Conservation (phyloP, 305 asterid genomes). For the Salvia sclarea region DNA sequence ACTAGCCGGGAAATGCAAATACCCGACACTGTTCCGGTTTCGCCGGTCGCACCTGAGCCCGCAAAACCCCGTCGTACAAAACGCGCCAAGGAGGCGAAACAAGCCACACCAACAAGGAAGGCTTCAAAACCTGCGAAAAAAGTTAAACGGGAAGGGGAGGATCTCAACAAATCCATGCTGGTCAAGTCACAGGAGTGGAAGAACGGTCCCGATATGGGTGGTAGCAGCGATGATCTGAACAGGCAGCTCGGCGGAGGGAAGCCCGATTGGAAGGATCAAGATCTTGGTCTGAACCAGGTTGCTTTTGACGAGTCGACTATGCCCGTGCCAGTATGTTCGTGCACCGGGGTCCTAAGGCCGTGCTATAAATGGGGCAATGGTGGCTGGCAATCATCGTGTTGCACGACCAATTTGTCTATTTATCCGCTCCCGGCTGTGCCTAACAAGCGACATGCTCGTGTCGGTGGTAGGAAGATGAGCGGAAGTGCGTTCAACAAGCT, state of each 20-base stretch:
- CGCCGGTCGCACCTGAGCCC: slow-evolving; percentile 57
- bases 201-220: slow-evolving; percentile 40
- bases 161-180: slow-evolving; percentile 44
- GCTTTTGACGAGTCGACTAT: slow-evolving; percentile 83
- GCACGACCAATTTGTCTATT: slow-evolving; percentile 83
- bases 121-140: slow-evolving; percentile 57
- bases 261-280: slow-evolving; percentile 90
- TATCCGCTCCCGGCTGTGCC: slow-evolving; percentile 93
- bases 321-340: slow-evolving; percentile 94
- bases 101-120: slow-evolving; percentile 39
- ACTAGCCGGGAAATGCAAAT: slow-evolving; percentile 47
- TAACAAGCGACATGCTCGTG: slow-evolving; percentile 84
- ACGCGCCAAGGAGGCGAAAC: slow-evolving; percentile 63
- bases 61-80: slow-evolving; percentile 61
- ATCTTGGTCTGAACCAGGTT: slow-evolving; percentile 86
- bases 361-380: slow-evolving; percentile 99
- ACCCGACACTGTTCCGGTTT: slow-evolving; percentile 44
- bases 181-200: slow-evolving; percentile 55
- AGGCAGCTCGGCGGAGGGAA: slow-evolving; percentile 38
- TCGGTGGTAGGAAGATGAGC: slow-evolving; percentile 96
- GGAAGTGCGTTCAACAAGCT: slow-evolving; percentile 93
- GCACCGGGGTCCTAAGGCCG: slow-evolving; percentile 80
- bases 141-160: slow-evolving; percentile 55
- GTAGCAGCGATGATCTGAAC: slow-evolving; percentile 16
- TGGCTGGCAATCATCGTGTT: slow-evolving; percentile 97